phyloP scores from a whole-genome alignment of 78 protist genomes.

The Andalucia godoyi region DNA sequence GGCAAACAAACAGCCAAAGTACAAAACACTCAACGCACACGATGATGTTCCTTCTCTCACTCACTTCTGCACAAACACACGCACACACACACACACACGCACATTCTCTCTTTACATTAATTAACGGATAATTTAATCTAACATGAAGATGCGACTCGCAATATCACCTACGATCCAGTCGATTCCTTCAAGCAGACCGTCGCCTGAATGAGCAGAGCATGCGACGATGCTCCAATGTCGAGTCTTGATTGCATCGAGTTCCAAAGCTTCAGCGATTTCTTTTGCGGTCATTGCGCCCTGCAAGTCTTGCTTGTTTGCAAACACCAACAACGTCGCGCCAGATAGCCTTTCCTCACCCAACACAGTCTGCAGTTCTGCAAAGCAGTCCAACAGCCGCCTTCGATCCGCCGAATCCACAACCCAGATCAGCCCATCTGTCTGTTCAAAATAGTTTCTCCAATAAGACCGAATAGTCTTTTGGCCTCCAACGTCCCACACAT shows the following conservation, averaged over 20 bases:
- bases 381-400: slow-evolving; percentile 20
- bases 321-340: slow-evolving; percentile 90
- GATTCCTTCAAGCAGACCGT: slow-evolving; percentile 79
- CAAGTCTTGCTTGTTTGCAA: slow-evolving; percentile 96
- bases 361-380: slow-evolving; percentile 36
- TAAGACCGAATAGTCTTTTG: slow-evolving; percentile 93
- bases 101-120: no score
- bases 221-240: slow-evolving; percentile 67
- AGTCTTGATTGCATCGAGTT: slow-evolving; percentile 28
- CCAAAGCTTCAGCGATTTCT: slow-evolving; percentile 49
- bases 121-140: no score
- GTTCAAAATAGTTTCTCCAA: slow-evolving; percentile 79
- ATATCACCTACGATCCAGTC: slow-evolving; percentile 93
- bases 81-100: no score
- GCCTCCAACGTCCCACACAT: slow-evolving; percentile 99
- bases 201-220: slow-evolving; percentile 87
- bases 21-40: no score
- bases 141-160: slow-evolving; percentile 72
- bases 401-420: slow-evolving; percentile 45
- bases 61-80: no score
- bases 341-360: slow-evolving; percentile 71
- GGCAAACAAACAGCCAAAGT: no score
- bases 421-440: slow-evolving; percentile 57
- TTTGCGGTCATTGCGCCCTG: slow-evolving; percentile 56
- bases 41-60: no score